Evolutionary conservation across 176 grass and related monocot genomes (phyloP).

Genomic region (Juncus inflexus): DNA sequence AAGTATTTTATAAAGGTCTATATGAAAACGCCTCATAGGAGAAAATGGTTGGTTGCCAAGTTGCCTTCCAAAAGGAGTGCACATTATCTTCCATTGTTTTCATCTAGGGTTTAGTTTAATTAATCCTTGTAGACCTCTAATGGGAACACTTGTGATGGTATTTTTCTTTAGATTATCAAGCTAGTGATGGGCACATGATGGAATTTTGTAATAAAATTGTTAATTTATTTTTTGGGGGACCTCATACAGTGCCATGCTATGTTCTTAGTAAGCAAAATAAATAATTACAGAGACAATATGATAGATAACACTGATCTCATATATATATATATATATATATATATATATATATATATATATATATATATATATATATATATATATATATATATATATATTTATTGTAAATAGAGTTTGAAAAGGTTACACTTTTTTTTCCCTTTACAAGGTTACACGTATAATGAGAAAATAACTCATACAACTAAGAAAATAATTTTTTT

Average conservation of each 20-base stretch:
- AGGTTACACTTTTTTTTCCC: no score
- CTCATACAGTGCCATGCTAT: conserved; percentile 24
- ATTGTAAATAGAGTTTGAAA: no score
- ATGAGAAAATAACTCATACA: no score
- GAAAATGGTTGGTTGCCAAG: not conserved
- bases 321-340: no score
- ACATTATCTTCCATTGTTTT: conserved; percentile 10
- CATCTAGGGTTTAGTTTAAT: not conserved
- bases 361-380: no score
- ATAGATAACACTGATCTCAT: not conserved
- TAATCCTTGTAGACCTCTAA: conserved; percentile 16
- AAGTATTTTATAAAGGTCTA: not conserved
- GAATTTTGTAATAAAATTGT: conserved; percentile 5
- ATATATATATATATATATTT: no score
- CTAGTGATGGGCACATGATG: conserved; percentile 25
- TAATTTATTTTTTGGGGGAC: conserved; percentile 1
- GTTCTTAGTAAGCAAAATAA: conserved; percentile 16
- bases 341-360: no score
- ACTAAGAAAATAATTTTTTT: not conserved
- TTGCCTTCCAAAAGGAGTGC: conserved; percentile 18
- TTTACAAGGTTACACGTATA: no score
- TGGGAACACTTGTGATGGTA: conserved; percentile 21
- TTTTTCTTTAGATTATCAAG: not conserved
- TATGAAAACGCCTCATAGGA: not conserved
- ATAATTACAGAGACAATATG: not conserved